These are phyloP conservation scores for Cruciata laevipes DNA, from an alignment of 257 asterid genomes.

Conservation along the genomic window DNA sequence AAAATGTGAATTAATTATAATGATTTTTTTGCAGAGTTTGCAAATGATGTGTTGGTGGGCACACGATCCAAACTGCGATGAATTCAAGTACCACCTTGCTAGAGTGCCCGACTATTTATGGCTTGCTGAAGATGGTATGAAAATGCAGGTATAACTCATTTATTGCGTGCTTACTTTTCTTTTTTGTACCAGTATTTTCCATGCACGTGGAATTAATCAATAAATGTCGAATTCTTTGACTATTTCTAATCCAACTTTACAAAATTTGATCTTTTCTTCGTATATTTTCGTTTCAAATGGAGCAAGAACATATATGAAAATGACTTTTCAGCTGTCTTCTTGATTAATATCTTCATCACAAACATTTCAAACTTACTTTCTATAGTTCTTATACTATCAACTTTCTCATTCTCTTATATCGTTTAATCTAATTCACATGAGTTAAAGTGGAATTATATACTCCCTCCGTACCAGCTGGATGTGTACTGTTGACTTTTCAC, in stretches of 20 bases:
- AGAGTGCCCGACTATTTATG: conserved; percentile 74
- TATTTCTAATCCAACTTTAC: background rate
- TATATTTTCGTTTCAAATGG: background rate
- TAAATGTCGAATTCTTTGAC: no score
- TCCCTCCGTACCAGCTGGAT: no score
- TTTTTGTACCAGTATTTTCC: no score
- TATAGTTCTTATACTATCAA: no score
- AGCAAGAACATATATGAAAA: no score
- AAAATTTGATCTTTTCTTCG: background rate
- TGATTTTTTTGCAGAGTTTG: conserved; percentile 35
- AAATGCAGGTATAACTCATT: conserved; percentile 41
- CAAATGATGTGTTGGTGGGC: conserved; percentile 94
- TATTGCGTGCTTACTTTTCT: no score
- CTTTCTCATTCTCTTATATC: no score
- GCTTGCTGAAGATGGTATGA: conserved; percentile 94
- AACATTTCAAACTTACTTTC: background rate
- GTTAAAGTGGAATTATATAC: no score
- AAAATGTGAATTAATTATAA: background rate
- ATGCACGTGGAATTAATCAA: no score
- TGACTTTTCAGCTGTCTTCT: no score
- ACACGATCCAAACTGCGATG: conserved; percentile 54
- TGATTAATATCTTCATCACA: background rate
- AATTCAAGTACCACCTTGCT: conserved; percentile 65
- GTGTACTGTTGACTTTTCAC: no score
- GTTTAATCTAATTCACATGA: no score